Conservation (phyloP, 257 asterid species). For the Jaltomata sinuosa region DNA sequence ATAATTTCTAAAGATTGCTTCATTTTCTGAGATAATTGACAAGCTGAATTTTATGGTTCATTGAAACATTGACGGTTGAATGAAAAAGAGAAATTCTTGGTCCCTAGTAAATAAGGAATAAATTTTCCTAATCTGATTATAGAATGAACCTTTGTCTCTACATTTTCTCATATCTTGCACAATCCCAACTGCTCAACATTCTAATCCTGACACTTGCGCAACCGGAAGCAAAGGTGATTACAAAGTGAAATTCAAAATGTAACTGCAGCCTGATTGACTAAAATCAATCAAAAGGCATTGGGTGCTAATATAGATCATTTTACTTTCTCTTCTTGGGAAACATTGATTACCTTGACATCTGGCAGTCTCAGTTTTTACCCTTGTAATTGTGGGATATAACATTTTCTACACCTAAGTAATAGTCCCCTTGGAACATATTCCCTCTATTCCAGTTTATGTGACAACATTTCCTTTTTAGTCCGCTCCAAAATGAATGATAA, state of each 20-base stretch:
- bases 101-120: neutral
- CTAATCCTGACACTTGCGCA: neutral
- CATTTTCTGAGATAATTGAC: neutral
- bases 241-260: neutral
- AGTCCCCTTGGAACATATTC: neutral
- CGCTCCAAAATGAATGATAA: neutral
- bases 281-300: neutral
- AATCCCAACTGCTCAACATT: neutral
- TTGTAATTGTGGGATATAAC: neutral
- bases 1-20: neutral
- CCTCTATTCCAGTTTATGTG: neutral
- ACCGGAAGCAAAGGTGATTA: neutral
- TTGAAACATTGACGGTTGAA: neutral
- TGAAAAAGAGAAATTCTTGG: neutral
- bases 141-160: neutral
- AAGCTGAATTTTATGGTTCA: neutral
- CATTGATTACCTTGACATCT: neutral
- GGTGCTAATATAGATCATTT: neutral
- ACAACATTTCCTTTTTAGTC: neutral
- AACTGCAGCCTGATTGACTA: neutral
- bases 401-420: neutral
- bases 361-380: neutral
- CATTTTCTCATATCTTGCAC: neutral
- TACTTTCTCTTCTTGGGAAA: neutral
- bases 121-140: neutral